A percentile compares a stretch with the other conserved stretches of the same genome.
phyloP scores from a whole-genome alignment of 1,139 yeast species.

The Yueomyces sp. region DNA sequence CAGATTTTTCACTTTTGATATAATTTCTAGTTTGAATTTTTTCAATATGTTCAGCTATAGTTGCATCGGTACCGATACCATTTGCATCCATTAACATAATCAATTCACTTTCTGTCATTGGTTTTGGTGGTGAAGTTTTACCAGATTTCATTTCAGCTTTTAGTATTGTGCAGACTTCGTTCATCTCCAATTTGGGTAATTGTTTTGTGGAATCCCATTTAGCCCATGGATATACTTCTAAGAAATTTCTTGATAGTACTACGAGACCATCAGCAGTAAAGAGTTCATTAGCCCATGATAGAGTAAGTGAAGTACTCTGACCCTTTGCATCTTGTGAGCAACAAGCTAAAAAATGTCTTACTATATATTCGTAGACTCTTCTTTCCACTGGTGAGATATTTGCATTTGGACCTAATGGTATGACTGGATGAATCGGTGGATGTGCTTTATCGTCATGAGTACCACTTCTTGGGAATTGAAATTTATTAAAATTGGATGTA shows the following conservation, averaged over 20 bases:
- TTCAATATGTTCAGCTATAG: slow-evolving; percentile 95
- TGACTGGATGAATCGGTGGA: slow-evolving; percentile 95
- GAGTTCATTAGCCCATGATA: slow-evolving; percentile 68
- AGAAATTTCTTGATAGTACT: slow-evolving; percentile 60
- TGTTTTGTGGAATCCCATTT: slow-evolving; percentile 62
- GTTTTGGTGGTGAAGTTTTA: slow-evolving; percentile 64
- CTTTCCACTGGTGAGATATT: slow-evolving; percentile 36
- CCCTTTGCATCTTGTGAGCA: slow-evolving; percentile 90
- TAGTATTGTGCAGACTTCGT: slow-evolving; percentile 42
- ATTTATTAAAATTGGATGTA: slow-evolving; percentile 22
- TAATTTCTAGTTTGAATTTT: slow-evolving; percentile 62
- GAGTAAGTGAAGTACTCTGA: slow-evolving; percentile 43
- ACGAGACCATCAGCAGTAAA: slow-evolving; percentile 62
- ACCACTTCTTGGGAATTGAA: slow-evolving; percentile 62
- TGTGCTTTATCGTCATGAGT: slow-evolving; percentile 88
- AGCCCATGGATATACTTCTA: slow-evolving; percentile 68
- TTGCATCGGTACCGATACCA: slow-evolving; percentile 98
- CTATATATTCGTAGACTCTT: slow-evolving; percentile 77
- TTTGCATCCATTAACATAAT: slow-evolving; percentile 92
- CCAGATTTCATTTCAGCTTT: slow-evolving; percentile 59
- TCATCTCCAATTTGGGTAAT: slow-evolving; percentile 51
- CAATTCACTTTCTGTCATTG: slow-evolving; percentile 83
- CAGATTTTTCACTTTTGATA: slow-evolving; percentile 35
- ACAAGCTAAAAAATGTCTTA: slow-evolving; percentile 79
- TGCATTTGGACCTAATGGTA: slow-evolving; percentile 19